phyloP scores from a whole-genome alignment of 2,329 filamentous ascomycete species.

The Colletotrichum sp. region DNA sequence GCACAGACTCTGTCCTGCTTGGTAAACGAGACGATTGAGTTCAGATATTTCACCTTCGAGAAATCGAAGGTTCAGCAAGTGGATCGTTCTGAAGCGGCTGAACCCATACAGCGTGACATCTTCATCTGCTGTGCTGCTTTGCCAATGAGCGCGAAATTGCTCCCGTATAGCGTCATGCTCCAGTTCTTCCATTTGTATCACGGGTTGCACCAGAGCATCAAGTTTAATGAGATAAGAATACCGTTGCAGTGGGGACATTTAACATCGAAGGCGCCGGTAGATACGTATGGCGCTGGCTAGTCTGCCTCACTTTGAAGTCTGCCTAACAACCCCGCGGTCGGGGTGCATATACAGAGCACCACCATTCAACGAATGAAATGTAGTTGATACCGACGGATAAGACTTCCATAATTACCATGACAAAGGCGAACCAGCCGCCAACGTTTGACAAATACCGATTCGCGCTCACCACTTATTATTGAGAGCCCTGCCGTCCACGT shows the following conservation, averaged over 20 bases:
- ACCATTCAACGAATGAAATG: not conserved
- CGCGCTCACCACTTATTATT: not conserved
- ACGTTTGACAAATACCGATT: accelerated
- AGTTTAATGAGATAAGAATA: not conserved
- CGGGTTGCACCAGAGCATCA: too few species aligned
- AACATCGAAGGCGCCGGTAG: not conserved
- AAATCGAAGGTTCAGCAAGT: not conserved
- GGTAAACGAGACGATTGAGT: not conserved
- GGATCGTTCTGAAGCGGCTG: not conserved
- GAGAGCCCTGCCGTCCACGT: not conserved
- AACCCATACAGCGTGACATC: not conserved
- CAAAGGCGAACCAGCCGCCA: not conserved
- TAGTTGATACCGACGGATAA: not conserved
- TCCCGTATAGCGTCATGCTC: not conserved
- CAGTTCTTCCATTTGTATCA: not conserved
- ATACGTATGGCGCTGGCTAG: not conserved
- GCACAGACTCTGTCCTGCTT: not conserved
- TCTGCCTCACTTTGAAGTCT: not conserved
- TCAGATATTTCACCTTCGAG: not conserved
- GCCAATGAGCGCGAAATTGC: not conserved
- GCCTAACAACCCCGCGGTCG: not conserved
- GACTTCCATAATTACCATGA: too few species aligned
- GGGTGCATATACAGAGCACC: not conserved
- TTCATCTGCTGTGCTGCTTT: not conserved
- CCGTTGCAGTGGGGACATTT: accelerated